These are phyloP conservation scores for Fusarium sp. DNA, from an alignment of 2,329 filamentous ascomycete genomes.

Conservation along the genomic window DNA sequence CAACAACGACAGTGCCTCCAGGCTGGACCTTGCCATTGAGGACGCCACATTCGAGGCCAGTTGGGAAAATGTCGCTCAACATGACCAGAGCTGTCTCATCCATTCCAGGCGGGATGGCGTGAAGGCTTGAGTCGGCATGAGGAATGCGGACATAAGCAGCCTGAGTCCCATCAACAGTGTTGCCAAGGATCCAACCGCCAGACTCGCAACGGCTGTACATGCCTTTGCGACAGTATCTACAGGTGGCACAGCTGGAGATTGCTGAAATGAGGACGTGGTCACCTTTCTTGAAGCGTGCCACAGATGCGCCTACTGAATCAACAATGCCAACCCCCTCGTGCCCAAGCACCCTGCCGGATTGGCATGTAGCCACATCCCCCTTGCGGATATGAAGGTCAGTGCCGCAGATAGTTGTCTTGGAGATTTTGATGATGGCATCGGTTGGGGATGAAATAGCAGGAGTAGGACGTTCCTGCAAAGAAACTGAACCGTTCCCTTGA, in stretches of 20 bases:
- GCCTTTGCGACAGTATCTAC: slow-evolving; percentile 61
- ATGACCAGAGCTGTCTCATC: slow-evolving; percentile 59
- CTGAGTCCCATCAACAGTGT: slow-evolving; percentile 64
- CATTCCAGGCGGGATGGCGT: slow-evolving; percentile 55
- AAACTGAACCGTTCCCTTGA: slow-evolving; percentile 48
- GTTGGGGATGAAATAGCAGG: slow-evolving; percentile 55
- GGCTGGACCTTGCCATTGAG: slow-evolving; percentile 63
- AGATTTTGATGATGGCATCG: slow-evolving; percentile 62
- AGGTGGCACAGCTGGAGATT: slow-evolving; percentile 63
- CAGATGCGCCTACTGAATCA: slow-evolving; percentile 56
- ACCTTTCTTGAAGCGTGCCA: slow-evolving; percentile 60
- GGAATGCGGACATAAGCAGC: slow-evolving; percentile 67
- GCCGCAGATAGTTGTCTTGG: slow-evolving; percentile 63
- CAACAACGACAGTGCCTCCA: slow-evolving; percentile 62
- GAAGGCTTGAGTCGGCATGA: slow-evolving; percentile 61
- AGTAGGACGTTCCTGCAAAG: slow-evolving; percentile 55
- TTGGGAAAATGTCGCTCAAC: slow-evolving; percentile 67
- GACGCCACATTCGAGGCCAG: slow-evolving; percentile 65
- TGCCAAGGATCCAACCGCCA: slow-evolving; percentile 66
- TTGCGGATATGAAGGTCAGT: slow-evolving; percentile 67
- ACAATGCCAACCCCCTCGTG: slow-evolving; percentile 65
- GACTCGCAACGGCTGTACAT: slow-evolving; percentile 65
- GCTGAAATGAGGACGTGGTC: slow-evolving; percentile 64
- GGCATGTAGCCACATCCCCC: slow-evolving; percentile 62
- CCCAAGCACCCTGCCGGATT: slow-evolving; percentile 59